Base-by-base conservation (phyloP, 1,139 yeast species). In the Geotrichum histeridarum region DNA sequence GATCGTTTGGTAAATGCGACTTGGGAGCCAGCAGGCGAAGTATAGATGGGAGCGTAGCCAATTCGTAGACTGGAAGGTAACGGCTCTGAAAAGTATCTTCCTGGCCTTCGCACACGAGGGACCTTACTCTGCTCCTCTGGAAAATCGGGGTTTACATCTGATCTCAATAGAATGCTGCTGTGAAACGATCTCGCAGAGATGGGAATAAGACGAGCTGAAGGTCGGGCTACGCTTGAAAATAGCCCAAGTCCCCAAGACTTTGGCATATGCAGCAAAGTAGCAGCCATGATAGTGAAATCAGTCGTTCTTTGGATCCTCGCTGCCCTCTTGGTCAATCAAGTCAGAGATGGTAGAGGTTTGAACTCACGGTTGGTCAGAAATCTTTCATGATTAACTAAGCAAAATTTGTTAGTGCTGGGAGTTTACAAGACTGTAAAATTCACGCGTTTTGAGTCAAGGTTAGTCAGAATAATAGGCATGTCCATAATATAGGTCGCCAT, bases 1-100 rank as follows among this genome's bases (percentile, higher is more conserved):
- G 71, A 68, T 27, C 73, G 63, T 55, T 70, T 70, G n/a, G 72
- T 67, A 49, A 70, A 67, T 22, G 72, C 69, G 8, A 70, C 59
- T 52, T 69, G 72, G 4, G 67, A 62, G 7, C 70, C 68, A 17
- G 68, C 61, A 1, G 71, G 72, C 1, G 72, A 65, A 14, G 59
- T 60, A 54, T 70, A 70, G 9, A 70, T 56, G 7, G 73, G 73
- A 32, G 63, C 61, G 58, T 63, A 60, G 37, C 70, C 63, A 42
- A 70, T 59, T 35, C 63, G 57, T 37, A 60, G 61, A 18, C 70
- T 64, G 15, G 50, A 42, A 51, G 67, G 70, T 42, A 70, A 60
- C 7, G 70, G 72, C 51, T 69, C 71, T 9, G 70, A 61, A 55
- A 70, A 67, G 37, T 64, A 58, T 46, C 65, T 58, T n/a, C 73